Conservation (phyloP, 129 eudicot genomes). For the Scalesia atractyloides region DNA sequence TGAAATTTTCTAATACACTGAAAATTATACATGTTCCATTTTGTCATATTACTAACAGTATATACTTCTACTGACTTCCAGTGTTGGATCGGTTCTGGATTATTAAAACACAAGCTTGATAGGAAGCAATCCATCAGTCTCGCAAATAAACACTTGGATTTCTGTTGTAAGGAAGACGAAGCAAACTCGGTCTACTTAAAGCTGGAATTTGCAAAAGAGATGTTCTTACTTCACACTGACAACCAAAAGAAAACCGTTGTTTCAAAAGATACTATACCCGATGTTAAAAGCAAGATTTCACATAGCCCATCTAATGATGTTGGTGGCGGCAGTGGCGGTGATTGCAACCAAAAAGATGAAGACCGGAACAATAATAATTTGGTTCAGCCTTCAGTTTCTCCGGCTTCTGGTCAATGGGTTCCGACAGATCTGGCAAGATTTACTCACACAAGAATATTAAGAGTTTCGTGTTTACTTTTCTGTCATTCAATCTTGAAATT, state of each 20-base stretch:
- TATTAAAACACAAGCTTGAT: slow-evolving; percentile 63
- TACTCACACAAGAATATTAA: slow-evolving; percentile 8
- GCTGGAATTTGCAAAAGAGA: slow-evolving; percentile 51
- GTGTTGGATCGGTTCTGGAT: slow-evolving; percentile 84
- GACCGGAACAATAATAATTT: slow-evolving; percentile 16
- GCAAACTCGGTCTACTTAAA: slow-evolving; percentile 48
- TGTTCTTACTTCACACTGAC: slow-evolving; percentile 39
- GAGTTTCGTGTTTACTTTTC: not conserved
- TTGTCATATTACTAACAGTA: slow-evolving; percentile 22
- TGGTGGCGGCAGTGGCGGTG: not conserved
- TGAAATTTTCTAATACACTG: slow-evolving; percentile 27
- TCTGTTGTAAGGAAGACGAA: slow-evolving; percentile 61
- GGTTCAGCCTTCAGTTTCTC: slow-evolving; percentile 16
- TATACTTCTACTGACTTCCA: slow-evolving; percentile 37
- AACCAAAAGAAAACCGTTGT: slow-evolving; percentile 23
- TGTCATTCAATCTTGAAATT: slow-evolving; percentile 7
- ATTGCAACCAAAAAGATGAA: slow-evolving; percentile 21
- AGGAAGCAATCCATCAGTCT: slow-evolving; percentile 51
- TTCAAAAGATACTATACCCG: slow-evolving; percentile 21
- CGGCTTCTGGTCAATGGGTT: slow-evolving; percentile 25
- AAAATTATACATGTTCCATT: not conserved
- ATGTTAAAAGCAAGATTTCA: slow-evolving; percentile 22
- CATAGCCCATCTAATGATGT: slow-evolving; percentile 2
- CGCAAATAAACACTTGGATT: slow-evolving; percentile 57
- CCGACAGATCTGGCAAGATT: slow-evolving; percentile 33